These are phyloP conservation scores for Sapria himalayana DNA, from an alignment of 345 rosid genomes.

Conservation along the genomic window DNA sequence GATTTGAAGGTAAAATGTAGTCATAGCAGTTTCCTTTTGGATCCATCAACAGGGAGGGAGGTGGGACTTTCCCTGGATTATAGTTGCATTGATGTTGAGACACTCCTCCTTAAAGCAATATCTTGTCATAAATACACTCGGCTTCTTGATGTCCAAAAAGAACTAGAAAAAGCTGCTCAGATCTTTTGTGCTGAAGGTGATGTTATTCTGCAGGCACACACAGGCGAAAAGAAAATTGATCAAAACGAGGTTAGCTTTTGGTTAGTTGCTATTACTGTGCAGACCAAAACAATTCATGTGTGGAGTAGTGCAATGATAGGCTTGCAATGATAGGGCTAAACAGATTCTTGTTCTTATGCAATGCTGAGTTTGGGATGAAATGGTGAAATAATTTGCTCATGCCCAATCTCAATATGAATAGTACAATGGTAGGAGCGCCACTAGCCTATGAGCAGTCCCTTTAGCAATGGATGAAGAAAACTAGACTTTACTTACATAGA, in stretches of 20 bases:
- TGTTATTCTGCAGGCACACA: slow-evolving; percentile 35
- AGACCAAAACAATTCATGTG: no score
- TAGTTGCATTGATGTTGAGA: slow-evolving; percentile 82
- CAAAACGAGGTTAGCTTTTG: slow-evolving; percentile 22
- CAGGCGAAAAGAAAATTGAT: slow-evolving; percentile 31
- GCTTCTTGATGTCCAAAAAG: slow-evolving; percentile 84
- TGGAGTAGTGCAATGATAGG: no score
- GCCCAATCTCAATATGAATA: no score
- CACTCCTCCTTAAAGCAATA: slow-evolving; percentile 72
- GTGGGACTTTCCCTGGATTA: slow-evolving; percentile 63
- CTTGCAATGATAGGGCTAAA: no score
- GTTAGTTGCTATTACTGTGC: no score
- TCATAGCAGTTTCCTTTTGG: slow-evolving; percentile 68
- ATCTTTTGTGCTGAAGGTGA: slow-evolving; percentile 49
- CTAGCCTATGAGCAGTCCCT: no score
- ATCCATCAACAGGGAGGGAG: slow-evolving; percentile 65
- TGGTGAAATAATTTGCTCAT: no score
- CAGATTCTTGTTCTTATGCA: no score
- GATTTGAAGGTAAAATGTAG: slow-evolving; percentile 60
- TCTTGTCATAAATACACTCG: slow-evolving; percentile 77
- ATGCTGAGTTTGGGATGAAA: no score
- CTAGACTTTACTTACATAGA: no score
- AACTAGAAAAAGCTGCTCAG: slow-evolving; percentile 45
- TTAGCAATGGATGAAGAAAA: no score
- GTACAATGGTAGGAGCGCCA: no score